Conservation (phyloP, 768 basidiomycete species). For the Filobasidium wieringae region DNA sequence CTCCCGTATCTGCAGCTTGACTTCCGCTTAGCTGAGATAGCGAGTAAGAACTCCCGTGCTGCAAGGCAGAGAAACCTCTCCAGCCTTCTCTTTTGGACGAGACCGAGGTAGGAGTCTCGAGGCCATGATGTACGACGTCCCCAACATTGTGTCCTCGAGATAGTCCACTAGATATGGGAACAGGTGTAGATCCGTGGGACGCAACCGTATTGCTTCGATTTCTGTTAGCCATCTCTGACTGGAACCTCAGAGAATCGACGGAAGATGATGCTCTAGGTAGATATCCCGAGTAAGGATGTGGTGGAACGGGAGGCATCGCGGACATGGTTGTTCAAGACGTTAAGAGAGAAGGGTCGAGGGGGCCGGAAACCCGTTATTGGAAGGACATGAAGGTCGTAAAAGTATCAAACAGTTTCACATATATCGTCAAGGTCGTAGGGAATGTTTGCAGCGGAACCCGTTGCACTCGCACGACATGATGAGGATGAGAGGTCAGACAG, state of each 20-base stretch:
- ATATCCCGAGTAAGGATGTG: conserved; percentile 4
- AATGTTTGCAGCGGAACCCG: too few relatives aligned
- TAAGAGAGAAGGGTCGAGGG: too few relatives aligned
- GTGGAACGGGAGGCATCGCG: not conserved
- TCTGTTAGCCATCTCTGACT: conserved; percentile 3
- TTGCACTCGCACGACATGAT: too few relatives aligned
- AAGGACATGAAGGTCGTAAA: too few relatives aligned
- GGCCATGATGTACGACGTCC: not conserved
- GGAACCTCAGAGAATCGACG: conserved; percentile 7
- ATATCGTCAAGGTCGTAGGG: too few relatives aligned
- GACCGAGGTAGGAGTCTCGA: not conserved
- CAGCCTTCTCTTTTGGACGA: not conserved
- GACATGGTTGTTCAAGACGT: not conserved
- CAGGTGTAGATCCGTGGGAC: conserved; percentile 3
- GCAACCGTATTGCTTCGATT: conserved; percentile 4
- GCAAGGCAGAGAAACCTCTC: not conserved
- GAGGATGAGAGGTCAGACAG: too few relatives aligned
- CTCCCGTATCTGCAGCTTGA: too few relatives aligned
- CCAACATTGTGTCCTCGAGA: not conserved
- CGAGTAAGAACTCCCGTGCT: not conserved
- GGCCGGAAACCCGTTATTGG: too few relatives aligned
- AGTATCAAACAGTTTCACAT: too few relatives aligned
- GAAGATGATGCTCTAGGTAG: conserved; percentile 9
- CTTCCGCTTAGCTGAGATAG: too few relatives aligned
- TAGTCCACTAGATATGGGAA: not conserved